Percentiles rank a stretch among this genome's conserved stretches.
Evolutionary conservation across 2,329 filamentous ascomycete genomes (phyloP).

Genomic region (Bipolaris victoriae): DNA sequence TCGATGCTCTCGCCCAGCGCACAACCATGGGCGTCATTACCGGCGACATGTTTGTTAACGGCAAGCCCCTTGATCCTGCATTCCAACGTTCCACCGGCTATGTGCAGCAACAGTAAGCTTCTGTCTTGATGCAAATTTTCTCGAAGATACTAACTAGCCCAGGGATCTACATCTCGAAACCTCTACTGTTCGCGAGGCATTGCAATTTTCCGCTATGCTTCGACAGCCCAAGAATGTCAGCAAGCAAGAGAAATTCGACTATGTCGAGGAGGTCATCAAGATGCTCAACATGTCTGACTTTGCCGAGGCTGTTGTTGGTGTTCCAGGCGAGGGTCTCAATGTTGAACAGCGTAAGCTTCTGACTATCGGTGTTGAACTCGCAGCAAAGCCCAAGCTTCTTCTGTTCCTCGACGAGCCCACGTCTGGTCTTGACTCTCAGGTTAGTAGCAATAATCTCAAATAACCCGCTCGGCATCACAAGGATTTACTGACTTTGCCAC

Average conservation of each 20-base stretch:
- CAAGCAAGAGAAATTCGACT: constrained; percentile 64
- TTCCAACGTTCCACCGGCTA: constrained; percentile 50
- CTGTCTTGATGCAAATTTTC: background rate
- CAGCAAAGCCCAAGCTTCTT: constrained; percentile 68
- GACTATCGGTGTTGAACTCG: constrained; percentile 75
- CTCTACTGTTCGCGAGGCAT: constrained; percentile 46
- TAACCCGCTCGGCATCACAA: background rate
- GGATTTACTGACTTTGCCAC: constrained; percentile 14
- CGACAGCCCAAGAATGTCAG: constrained; percentile 61
- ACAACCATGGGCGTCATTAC: constrained; percentile 48
- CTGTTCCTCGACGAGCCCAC: constrained; percentile 67
- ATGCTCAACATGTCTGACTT: constrained; percentile 72
- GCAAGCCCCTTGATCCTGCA: constrained; percentile 41
- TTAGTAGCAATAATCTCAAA: constrained; percentile 8
- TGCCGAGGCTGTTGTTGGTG: constrained; percentile 69
- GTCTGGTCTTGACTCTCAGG: constrained; percentile 65
- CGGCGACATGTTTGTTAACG: constrained; percentile 49
- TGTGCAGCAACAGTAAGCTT: constrained; percentile 46
- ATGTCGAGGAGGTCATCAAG: constrained; percentile 69
- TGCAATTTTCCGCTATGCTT: constrained; percentile 46
- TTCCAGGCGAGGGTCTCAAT: constrained; percentile 67
- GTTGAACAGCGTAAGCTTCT: constrained; percentile 74
- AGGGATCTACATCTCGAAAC: constrained; percentile 49
- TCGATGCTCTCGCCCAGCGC: constrained; percentile 46
- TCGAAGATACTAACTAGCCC: constrained; percentile 4